phyloP scores from a whole-genome alignment of 345 rosid genomes.

The Erucastrum elatum region DNA sequence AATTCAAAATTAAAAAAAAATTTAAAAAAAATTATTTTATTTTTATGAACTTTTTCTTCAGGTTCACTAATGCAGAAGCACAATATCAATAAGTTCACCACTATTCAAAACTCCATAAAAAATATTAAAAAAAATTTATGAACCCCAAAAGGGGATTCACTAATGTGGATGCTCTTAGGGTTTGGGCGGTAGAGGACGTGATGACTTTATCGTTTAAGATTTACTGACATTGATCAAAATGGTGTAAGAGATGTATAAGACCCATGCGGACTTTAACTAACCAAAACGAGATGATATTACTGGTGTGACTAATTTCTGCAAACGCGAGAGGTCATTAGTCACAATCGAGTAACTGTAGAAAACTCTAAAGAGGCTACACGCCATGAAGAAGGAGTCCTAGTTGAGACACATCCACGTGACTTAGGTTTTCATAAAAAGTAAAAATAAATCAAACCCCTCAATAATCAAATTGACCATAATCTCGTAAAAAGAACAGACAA shows the following conservation, averaged over 20 bases:
- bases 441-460: slow-evolving; percentile 18
- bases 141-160: too few relatives aligned
- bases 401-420: slow-evolving; percentile 44
- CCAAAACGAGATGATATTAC: not conserved
- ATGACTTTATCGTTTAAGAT: not conserved
- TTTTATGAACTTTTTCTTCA: too few relatives aligned
- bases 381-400: slow-evolving; percentile 37
- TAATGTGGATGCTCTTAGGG: too few relatives aligned
- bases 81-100: too few relatives aligned
- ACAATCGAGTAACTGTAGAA: slow-evolving; percentile 34
- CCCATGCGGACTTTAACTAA: not conserved
- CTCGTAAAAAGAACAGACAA: slow-evolving; percentile 43
- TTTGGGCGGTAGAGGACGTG: not conserved
- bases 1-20: too few relatives aligned
- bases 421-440: slow-evolving; percentile 13
- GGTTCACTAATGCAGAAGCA: too few relatives aligned
- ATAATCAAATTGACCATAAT: slow-evolving; percentile 41
- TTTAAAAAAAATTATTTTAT: too few relatives aligned
- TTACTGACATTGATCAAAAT: not conserved
- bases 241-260: not conserved
- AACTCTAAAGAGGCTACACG: slow-evolving; percentile 32
- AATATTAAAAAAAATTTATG: too few relatives aligned
- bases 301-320: slow-evolving; percentile 13
- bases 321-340: slow-evolving; percentile 30
- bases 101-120: too few relatives aligned